Conservation (phyloP, 1,139 yeast species). For the Ogataea hybrid region DNA sequence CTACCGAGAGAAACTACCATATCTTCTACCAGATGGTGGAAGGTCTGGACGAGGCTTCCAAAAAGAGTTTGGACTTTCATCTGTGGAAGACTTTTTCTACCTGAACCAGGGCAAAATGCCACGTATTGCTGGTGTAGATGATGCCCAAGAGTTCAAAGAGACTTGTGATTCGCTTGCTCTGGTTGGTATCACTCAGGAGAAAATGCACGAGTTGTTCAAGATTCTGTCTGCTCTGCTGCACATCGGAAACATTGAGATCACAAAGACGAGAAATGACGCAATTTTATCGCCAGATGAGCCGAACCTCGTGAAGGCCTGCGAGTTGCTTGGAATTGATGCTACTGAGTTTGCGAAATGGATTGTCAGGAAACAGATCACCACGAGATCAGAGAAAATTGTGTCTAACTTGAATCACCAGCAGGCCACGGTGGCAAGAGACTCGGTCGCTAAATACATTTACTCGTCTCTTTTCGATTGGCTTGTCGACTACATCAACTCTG, state of each 20-base stretch:
- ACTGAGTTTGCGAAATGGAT: conserved; percentile 83
- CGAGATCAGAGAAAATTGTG: conserved; percentile 90
- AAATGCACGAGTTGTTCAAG: conserved; percentile 70
- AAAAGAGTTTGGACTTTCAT: conserved; percentile 57
- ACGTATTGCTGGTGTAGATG: conserved; percentile 75
- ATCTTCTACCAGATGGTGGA: conserved; percentile 88
- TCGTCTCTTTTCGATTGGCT: conserved; percentile 95
- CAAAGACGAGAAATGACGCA: conserved; percentile 85
- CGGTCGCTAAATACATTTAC: conserved; percentile 92
- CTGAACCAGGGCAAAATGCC: conserved; percentile 89
- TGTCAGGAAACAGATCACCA: conserved; percentile 85
- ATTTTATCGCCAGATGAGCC: conserved; percentile 84
- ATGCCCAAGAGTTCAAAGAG: conserved; percentile 67
- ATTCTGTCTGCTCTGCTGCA: conserved; percentile 88
- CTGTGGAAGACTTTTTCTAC: conserved; percentile 71
- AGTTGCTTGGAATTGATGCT: conserved; percentile 80
- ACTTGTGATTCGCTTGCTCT: conserved; percentile 75
- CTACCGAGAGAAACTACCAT: conserved; percentile 87
- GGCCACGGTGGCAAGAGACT: conserved; percentile 90
- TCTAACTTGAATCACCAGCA: conserved; percentile 82
- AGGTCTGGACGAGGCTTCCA: conserved; percentile 67
- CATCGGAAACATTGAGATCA: conserved; percentile 88
- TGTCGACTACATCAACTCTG: conserved; percentile 76
- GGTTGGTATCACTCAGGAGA: conserved; percentile 65
- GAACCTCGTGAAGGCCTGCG: conserved; percentile 77